phyloP scores from a whole-genome alignment of 2,329 filamentous ascomycete species.

The Sphaceloma murrayae region DNA sequence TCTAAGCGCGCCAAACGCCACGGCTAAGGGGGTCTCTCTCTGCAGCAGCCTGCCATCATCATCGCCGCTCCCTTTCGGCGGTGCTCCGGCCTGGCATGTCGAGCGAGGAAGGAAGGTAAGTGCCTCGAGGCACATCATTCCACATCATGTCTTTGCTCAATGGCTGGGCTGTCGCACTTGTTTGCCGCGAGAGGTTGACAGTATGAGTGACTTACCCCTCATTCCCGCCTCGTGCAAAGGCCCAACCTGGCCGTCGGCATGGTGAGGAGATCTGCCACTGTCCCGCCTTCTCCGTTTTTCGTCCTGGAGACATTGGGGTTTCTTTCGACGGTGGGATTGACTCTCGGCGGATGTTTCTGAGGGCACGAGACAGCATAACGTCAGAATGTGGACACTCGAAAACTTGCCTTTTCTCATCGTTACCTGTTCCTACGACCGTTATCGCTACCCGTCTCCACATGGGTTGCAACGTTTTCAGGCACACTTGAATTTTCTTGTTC shows the following conservation, averaged over 20 bases:
- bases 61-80: not conserved
- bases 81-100: not conserved
- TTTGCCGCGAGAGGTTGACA: not conserved
- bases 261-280: constrained; percentile 4
- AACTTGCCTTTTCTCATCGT: constrained; percentile 4
- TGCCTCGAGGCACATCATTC: not conserved
- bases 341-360: not conserved
- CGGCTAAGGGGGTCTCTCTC: not conserved
- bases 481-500: not conserved
- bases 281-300: constrained; percentile 7
- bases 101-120: not conserved
- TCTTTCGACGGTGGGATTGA: not conserved
- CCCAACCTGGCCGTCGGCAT: no score
- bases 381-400: constrained; percentile 12
- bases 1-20: constrained; percentile 10
- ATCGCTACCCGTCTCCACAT: not conserved
- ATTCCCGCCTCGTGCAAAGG: no score
- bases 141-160: not conserved
- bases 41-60: constrained; percentile 3
- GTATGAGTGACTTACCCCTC: no score
- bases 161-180: not conserved
- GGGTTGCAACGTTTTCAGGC: not conserved
- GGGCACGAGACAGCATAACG: constrained; percentile 14
- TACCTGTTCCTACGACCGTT: constrained; percentile 12
- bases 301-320: not conserved